Percentiles rank a stretch among this genome's conserved stretches.
These are phyloP conservation scores for Chrysochromulina parva DNA, from an alignment of 78 protist species.

Conservation along the genomic window DNA sequence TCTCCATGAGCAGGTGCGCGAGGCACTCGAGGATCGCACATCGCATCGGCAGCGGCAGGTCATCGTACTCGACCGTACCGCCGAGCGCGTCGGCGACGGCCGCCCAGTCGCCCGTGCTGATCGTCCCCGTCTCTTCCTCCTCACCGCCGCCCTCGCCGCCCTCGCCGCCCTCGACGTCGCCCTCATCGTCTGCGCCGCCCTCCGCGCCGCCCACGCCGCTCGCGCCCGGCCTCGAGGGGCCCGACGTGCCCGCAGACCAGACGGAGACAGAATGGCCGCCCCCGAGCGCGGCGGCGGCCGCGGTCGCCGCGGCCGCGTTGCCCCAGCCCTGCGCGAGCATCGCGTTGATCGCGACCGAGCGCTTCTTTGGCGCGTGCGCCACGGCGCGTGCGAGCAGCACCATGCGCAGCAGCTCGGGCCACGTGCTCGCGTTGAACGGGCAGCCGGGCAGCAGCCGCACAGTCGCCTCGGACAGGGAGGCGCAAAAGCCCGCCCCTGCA, in stretches of 20 bases:
- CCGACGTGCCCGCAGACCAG: neutral
- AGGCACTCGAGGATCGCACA: neutral
- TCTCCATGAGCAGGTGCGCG: neutral
- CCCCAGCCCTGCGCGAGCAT: neutral
- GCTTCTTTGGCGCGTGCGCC: constrained; percentile 9
- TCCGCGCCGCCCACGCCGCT: neutral
- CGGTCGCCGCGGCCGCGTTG: neutral
- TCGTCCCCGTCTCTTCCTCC: neutral
- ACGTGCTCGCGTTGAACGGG: neutral
- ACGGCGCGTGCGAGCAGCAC: constrained; percentile 1
- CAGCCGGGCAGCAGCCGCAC: neutral
- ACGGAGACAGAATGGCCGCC: neutral
- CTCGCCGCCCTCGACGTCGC: neutral
- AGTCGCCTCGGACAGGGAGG: neutral
- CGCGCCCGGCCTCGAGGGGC: no score
- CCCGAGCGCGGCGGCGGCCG: neutral
- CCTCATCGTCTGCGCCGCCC: neutral
- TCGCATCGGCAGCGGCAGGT: neutral
- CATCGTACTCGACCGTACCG: neutral
- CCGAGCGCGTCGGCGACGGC: neutral
- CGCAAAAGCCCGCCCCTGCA: neutral
- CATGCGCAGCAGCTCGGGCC: constrained; percentile 14
- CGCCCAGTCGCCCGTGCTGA: neutral
- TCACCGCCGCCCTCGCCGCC: no score
- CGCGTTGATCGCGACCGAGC: neutral